Base-by-base conservation (phyloP, 1,284 basidiomycete species). In the Leccinum solheimii region DNA sequence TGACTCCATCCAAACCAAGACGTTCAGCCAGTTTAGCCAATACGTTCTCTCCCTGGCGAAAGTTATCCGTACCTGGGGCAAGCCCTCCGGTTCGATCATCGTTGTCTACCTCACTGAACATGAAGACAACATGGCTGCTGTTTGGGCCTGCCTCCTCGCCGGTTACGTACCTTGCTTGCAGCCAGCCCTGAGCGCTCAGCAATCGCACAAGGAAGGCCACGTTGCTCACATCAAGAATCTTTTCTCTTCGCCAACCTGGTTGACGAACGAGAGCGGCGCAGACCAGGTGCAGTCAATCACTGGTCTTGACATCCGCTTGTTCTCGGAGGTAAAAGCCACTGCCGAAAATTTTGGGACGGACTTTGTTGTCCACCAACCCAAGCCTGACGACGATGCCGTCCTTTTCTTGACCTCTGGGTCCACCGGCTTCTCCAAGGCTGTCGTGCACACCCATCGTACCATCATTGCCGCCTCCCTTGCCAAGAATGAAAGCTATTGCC, bases 61-160 rank as follows among this genome's bases (percentile, higher is more conserved):
- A 7, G 70, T 55, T 26, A 57, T 59, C 53, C 68, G 36, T 36
- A 61, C 61, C 14, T 68, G 50, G 69, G 57, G 49, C 1, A 76
- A 69, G 34, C 71, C 74, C 19, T 5, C 60, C 1, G 75, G 74
- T 2, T 75, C 74, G 3, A 34, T 73, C n/a, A 13, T 75, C 7
- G 61, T 73, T 6, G 63, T 72, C 7, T 75, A 75, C 56, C 61
- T 72, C 10, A 72, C 70, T 2, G 72, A 72, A 21, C 74, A 75
- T 34, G 72, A 75, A 49, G 71, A 72, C 49, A 75, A 75, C 38
- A 72, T 75, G 71, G 66, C 66, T 3, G 72, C 71, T 7, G 61
- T 72, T n/a, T 72, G 74, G 74, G 72, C 72, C 1, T 73, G 74
- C 57, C 62, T 72, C 1, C 61, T 72, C 27, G 72, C 70, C 5